phyloP scores from a whole-genome alignment of 2,329 filamentous ascomycete genomes.

The Xylariaceae sp. region DNA sequence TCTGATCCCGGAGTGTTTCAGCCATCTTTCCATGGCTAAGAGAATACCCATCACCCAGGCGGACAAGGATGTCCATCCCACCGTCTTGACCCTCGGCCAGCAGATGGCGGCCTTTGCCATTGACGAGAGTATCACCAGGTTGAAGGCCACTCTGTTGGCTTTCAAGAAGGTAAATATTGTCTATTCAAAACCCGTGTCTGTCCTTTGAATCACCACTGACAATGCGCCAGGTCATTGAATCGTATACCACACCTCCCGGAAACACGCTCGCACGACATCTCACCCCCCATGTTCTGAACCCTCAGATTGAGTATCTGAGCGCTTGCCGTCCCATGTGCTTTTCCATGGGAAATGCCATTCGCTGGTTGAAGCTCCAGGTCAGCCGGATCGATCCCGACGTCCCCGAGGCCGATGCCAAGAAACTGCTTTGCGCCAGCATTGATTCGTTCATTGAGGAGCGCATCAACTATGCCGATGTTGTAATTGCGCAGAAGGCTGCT shows the following conservation, averaged over 20 bases:
- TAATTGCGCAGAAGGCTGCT: constrained; percentile 73
- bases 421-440: constrained; percentile 70
- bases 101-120: constrained; percentile 87
- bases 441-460: constrained; percentile 88
- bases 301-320: constrained; percentile 91
- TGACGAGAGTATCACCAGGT: constrained; percentile 81
- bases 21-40: constrained; percentile 69
- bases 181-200: neutral
- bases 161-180: constrained; percentile 68
- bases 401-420: constrained; percentile 76
- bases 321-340: constrained; percentile 94
- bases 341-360: constrained; percentile 94
- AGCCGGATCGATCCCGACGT: constrained; percentile 83
- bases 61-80: constrained; percentile 77
- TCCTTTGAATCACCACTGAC: constrained; percentile 3
- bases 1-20: constrained; percentile 67
- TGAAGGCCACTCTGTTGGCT: constrained; percentile 79
- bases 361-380: constrained; percentile 89
- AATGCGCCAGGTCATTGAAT: constrained; percentile 67
- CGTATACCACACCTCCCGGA: constrained; percentile 83
- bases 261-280: constrained; percentile 86
- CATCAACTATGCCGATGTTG: constrained; percentile 77
- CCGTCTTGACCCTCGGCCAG: constrained; percentile 77
- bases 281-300: constrained; percentile 82
- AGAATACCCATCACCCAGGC: constrained; percentile 51